Base-by-base conservation (phyloP, 345 rosid species). In the Camelina hispida region DNA sequence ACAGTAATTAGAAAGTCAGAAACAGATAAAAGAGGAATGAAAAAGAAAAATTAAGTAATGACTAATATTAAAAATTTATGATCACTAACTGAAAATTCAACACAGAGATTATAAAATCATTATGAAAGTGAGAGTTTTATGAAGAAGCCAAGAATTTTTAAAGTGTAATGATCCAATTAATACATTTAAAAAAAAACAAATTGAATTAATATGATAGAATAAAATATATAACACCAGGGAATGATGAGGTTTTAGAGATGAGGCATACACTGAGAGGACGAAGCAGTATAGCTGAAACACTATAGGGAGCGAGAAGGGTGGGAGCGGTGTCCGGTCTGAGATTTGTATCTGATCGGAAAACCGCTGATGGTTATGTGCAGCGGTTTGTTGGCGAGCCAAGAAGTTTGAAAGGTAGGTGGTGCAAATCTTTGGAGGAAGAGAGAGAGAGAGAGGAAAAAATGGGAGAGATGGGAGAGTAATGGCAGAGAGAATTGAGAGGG, bases 391-490 rank as follows among this genome's bases (percentile, higher is more conserved):
- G 71, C 10, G 10, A 71, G 66, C 10, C 10, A 71, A 37, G 61
- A 30, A 28, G 62, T 71, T 64, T 77, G 76, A 71, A 71, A 70
- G 80, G 80, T 77, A 77, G 80, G 80, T 77, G 67, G 80, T 77
- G 67, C 76, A 71, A 48, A 56, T 17, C 30, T 30, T 76, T 76
- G 66, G 75, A 53, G 20, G 22, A 4, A 60, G 56, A 18, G 40
- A 72, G 53, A 62, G 67, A 72, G 30, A 60, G 17, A 9, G 23
- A 23, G 28, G n/a, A 1, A 13, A 13, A n/a, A 48, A 60, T 35
- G 61, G 59, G 25, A 62, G 44, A 56, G 62, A 66, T 28, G 30
- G 4, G 46, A 72, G 67, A 77, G 72, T 78, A 71, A 71, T 65
- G 59, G 58, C 51, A 71, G 62, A 64, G 56, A 66, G 77, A 28